These are phyloP conservation scores for Teratosphaeria pseudoeucalypti DNA, from an alignment of 2,329 filamentous ascomycete genomes.

Conservation along the genomic window DNA sequence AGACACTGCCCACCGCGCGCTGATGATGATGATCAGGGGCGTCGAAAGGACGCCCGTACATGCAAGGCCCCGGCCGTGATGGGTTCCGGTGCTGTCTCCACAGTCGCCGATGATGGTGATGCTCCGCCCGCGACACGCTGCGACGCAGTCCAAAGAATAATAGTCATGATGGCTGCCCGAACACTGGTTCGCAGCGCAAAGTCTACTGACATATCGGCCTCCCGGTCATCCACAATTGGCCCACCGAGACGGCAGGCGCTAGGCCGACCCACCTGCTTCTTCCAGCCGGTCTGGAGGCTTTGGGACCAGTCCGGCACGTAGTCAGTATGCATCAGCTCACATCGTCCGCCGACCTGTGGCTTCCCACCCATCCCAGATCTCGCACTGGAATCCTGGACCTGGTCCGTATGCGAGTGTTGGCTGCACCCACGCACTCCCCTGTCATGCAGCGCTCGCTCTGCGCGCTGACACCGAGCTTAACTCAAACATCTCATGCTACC, in stretches of 20 bases:
- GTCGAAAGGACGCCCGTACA: not conserved
- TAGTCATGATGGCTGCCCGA: not conserved
- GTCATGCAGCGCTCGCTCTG: not conserved
- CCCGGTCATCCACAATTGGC: not conserved
- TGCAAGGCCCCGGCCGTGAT: not conserved
- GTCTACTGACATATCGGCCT: not conserved
- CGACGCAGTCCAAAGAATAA: too few relatives aligned
- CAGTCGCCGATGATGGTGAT: not conserved
- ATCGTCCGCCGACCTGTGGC: not conserved
- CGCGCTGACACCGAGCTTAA: not conserved
- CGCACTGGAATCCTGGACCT: not conserved
- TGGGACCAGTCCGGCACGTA: not conserved
- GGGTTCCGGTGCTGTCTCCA: not conserved
- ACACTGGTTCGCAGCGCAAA: not conserved
- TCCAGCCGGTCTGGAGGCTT: not conserved
- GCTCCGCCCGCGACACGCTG: not conserved
- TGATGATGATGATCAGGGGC: not conserved
- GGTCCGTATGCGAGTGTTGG: not conserved
- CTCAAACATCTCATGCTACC: not conserved
- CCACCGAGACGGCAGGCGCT: not conserved
- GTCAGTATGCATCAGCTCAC: not conserved
- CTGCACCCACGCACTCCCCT: not conserved
- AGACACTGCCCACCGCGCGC: not conserved
- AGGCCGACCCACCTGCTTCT: not conserved
- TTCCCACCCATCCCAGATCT: not conserved